Evolutionary conservation across 129 eudicot genomes (phyloP).

Genomic region (Tagetes patula): DNA sequence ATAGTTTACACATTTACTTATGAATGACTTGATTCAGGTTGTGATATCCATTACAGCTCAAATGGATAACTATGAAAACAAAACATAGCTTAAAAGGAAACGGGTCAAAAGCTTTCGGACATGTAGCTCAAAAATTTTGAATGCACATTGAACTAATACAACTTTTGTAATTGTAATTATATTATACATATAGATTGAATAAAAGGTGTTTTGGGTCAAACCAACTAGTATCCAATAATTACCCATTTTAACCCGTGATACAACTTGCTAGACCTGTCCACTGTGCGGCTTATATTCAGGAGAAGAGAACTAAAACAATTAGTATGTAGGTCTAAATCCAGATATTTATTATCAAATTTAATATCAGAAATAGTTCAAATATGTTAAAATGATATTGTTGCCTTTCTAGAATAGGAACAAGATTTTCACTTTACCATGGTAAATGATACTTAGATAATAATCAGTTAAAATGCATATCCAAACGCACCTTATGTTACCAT

Average conservation of each 20-base stretch:
- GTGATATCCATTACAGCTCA: not conserved
- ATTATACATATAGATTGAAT: not conserved
- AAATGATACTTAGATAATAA: not conserved
- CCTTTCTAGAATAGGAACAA: not conserved
- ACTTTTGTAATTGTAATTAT: not conserved
- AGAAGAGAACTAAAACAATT: not conserved
- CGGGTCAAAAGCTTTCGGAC: not conserved
- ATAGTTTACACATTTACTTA: not conserved
- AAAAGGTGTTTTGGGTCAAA: not conserved
- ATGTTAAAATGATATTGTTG: not conserved
- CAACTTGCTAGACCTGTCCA: not conserved
- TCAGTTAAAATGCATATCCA: slow-evolving; percentile 8
- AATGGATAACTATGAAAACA: not conserved
- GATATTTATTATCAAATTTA: not conserved
- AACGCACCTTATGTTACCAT: not conserved
- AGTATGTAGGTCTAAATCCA: not conserved
- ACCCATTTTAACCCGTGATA: not conserved
- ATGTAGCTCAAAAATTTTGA: not conserved
- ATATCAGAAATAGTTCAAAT: not conserved
- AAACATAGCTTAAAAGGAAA: slow-evolving; percentile 2
- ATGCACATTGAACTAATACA: not conserved
- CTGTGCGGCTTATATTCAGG: not conserved
- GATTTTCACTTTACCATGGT: slow-evolving; percentile 29
- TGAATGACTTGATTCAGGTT: not conserved
- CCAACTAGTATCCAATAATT: not conserved